Percentiles rank a stretch among this genome's conserved stretches.
Conservation (phyloP, 2,329 filamentous ascomycete genomes). For the Trichophyton schoenleinii region DNA sequence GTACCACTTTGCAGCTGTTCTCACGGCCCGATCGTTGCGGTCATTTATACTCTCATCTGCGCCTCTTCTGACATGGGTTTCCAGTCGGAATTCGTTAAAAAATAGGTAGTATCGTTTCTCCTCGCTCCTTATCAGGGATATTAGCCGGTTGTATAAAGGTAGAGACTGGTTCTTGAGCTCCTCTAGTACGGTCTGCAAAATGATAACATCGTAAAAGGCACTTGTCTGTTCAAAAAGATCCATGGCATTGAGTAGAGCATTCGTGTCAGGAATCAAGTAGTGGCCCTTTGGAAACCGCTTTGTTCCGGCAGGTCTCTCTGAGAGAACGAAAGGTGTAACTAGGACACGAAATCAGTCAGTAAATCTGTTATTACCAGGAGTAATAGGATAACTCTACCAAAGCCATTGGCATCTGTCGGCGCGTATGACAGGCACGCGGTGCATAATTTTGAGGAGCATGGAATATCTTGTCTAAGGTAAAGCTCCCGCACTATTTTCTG, state of each 20-base stretch:
- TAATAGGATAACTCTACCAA: constrained; percentile 42
- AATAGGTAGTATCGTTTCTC: constrained; percentile 98
- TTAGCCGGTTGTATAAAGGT: constrained; percentile 85
- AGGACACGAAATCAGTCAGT: not conserved
- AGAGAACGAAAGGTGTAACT: constrained; percentile 78
- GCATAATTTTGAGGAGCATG: constrained; percentile 88
- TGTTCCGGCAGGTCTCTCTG: constrained; percentile 74
- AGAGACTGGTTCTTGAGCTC: constrained; percentile 88
- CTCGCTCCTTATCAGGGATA: constrained; percentile 83
- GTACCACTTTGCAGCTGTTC: constrained; percentile 83
- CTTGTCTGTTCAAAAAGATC: constrained; percentile 87
- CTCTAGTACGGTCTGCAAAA: constrained; percentile 90
- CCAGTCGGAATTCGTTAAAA: constrained; percentile 93
- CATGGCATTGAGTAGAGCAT: constrained; percentile 90
- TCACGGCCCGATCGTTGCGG: constrained; percentile 83
- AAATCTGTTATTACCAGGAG: not conserved
- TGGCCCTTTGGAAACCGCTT: constrained; percentile 73
- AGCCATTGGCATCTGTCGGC: constrained; percentile 65
- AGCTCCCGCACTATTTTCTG: constrained; percentile 97
- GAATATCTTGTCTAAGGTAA: constrained; percentile 91
- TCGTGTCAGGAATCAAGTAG: constrained; percentile 91
- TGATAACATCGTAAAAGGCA: constrained; percentile 91
- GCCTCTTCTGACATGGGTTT: constrained; percentile 70
- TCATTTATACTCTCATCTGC: constrained; percentile 85
- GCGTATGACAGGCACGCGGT: constrained; percentile 59